Percentiles rank a stretch among this genome's conserved stretches.
These are phyloP conservation scores for Mediolabrus comicus DNA, from an alignment of 108 stramenopile genomes.

Conservation along the genomic window DNA sequence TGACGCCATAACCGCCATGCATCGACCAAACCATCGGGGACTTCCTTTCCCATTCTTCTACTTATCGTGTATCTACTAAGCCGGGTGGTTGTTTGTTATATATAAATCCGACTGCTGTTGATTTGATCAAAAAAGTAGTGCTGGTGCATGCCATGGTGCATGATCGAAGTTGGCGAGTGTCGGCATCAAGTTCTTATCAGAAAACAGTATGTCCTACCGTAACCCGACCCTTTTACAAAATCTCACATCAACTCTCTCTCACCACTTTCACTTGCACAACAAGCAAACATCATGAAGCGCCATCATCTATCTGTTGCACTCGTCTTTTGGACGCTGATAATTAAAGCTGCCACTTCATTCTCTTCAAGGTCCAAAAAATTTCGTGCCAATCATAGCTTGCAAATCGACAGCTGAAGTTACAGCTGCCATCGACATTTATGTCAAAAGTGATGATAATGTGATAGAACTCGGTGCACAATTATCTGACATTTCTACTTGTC, in stretches of 20 bases:
- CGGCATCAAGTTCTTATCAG: no score
- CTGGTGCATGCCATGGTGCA: no score
- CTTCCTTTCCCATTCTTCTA: background rate
- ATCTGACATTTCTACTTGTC: background rate
- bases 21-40: slow-evolving; percentile 14
- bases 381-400: background rate
- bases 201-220: no score
- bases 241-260: no score
- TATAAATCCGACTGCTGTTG: no score
- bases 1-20: slow-evolving; percentile 67
- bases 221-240: no score
- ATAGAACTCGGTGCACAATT: background rate
- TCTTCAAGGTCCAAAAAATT: background rate
- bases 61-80: background rate
- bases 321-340: background rate
- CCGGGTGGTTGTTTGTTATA: background rate
- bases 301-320: background rate
- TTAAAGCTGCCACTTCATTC: background rate
- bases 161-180: no score
- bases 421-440: background rate
- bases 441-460: background rate
- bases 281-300: background rate
- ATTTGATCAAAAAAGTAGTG: no score
- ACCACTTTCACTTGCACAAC: no score
- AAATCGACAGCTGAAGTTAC: background rate